These are phyloP conservation scores for Nowakowskiella sp. DNA, from an alignment of 192 early-diverging fungal species.

Conservation along the genomic window DNA sequence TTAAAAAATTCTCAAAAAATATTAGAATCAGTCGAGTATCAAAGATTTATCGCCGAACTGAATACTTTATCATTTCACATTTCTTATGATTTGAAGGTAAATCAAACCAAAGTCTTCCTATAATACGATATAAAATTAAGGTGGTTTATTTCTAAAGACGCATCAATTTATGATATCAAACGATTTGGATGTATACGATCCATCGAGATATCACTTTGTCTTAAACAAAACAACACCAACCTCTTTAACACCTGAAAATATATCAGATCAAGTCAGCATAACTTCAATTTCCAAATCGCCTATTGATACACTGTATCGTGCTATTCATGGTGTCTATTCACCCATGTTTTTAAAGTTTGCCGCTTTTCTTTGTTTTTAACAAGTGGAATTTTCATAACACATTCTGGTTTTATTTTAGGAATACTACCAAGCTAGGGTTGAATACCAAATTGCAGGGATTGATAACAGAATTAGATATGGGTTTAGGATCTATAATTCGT, in stretches of 20 bases:
- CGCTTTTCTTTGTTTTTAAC: not conserved
- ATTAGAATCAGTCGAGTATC: too few species aligned
- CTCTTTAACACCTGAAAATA: not conserved
- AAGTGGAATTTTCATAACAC: not conserved
- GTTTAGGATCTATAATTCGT: slow-evolving; percentile 10
- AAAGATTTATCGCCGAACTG: too few species aligned
- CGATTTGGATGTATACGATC: too few species aligned
- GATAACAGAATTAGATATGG: slow-evolving; percentile 26
- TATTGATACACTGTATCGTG: slow-evolving; percentile 19
- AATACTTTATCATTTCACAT: too few species aligned
- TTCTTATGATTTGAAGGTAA: too few species aligned
- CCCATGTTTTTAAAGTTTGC: slow-evolving; percentile 28
- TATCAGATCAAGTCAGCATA: not conserved
- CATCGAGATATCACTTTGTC: too few species aligned
- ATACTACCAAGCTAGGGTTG: slow-evolving; percentile 13
- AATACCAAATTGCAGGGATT: slow-evolving; percentile 20
- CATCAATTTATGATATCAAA: too few species aligned
- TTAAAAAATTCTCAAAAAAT: too few species aligned
- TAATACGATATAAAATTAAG: too few species aligned
- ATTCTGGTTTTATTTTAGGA: not conserved
- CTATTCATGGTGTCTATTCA: slow-evolving; percentile 26
- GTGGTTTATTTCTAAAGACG: too few species aligned
- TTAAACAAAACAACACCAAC: too few species aligned
- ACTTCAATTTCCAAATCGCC: slow-evolving; percentile 5
- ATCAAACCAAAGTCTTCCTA: too few species aligned